A percentile compares a stretch with the other conserved stretches of the same genome.
Evolutionary conservation across 345 rosid genomes (phyloP).

Genomic region (Aethionema arabicum): DNA sequence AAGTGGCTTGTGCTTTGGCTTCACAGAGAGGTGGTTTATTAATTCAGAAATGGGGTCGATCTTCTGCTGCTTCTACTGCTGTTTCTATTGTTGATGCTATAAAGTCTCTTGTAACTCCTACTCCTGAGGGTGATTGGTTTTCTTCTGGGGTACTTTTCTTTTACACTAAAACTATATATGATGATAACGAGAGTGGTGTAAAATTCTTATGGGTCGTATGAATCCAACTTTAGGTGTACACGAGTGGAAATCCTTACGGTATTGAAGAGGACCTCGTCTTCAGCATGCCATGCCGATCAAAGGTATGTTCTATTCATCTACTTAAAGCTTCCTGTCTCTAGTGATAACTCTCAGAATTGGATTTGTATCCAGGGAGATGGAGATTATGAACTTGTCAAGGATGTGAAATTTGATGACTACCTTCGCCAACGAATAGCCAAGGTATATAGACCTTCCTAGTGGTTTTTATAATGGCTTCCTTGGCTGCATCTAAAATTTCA

Average conservation of each 20-base stretch:
- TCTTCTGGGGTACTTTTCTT: constrained; percentile 73
- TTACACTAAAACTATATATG: background rate
- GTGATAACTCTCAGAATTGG: background rate
- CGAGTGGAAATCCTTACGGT: constrained; percentile 85
- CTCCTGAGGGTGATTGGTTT: constrained; percentile 97
- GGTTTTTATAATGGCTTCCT: constrained; percentile 12
- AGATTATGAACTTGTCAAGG: constrained; percentile 90
- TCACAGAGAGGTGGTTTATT: constrained; percentile 89
- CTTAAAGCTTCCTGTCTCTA: background rate
- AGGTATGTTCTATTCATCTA: constrained; percentile 44
- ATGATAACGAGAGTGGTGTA: constrained; percentile 13
- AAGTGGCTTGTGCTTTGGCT: constrained; percentile 21
- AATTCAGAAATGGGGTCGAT: constrained; percentile 98
- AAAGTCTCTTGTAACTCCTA: constrained; percentile 83
- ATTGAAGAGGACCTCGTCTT: constrained; percentile 83
- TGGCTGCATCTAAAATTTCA: constrained; percentile 2
- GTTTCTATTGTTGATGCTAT: constrained; percentile 91
- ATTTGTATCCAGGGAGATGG: constrained; percentile 75
- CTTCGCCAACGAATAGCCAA: constrained; percentile 72
- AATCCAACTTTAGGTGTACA: constrained; percentile 60
- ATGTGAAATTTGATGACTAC: constrained; percentile 75
- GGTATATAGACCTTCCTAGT: constrained; percentile 44
- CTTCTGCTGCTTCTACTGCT: constrained; percentile 98
- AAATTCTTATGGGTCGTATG: constrained; percentile 11
- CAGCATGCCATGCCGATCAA: constrained; percentile 99